Evolutionary conservation across 164 flowering plant genomes (phyloP).

Genomic region (Piper longum): DNA sequence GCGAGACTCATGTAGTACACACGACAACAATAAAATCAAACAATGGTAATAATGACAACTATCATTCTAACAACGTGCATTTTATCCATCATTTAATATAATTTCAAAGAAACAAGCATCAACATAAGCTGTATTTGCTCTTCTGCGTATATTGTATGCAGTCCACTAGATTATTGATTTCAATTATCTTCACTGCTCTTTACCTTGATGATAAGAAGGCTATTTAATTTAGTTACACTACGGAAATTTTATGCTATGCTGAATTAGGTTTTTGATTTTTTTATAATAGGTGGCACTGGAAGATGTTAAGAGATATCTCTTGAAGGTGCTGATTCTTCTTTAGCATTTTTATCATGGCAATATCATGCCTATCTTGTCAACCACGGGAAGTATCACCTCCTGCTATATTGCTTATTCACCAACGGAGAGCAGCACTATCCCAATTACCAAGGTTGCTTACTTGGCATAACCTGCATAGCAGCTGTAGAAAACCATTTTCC

Average conservation of each 20-base stretch:
- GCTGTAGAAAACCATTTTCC: slow-evolving; percentile 10
- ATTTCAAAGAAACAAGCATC: too few relatives aligned
- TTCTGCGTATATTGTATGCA: not conserved
- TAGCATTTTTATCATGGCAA: slow-evolving; percentile 10
- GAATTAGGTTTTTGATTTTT: not conserved
- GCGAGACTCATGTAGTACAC: too few relatives aligned
- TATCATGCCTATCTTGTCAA: slow-evolving; percentile 17
- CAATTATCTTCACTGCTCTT: not conserved
- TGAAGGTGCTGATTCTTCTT: not conserved
- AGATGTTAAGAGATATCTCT: not conserved
- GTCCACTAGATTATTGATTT: not conserved
- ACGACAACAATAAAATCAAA: too few relatives aligned
- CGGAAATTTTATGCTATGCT: not conserved
- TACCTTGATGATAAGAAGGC: not conserved
- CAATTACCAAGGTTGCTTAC: slow-evolving; percentile 10
- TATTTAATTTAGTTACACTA: not conserved
- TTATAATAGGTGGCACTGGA: not conserved
- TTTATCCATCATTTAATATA: too few relatives aligned
- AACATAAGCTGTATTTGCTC: not conserved
- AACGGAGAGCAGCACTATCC: slow-evolving; percentile 7
- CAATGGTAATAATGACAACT: too few relatives aligned
- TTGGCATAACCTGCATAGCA: slow-evolving; percentile 5
- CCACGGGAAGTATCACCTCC: slow-evolving; percentile 9
- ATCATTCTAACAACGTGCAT: too few relatives aligned
- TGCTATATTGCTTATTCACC: slow-evolving; percentile 3